Percentiles rank a stretch among this genome's conserved stretches.
These are phyloP conservation scores for sorghum (Sorghum bicolor) DNA, from an alignment of 176 grass and related monocot genomes.

Conservation along the genomic window DNA sequence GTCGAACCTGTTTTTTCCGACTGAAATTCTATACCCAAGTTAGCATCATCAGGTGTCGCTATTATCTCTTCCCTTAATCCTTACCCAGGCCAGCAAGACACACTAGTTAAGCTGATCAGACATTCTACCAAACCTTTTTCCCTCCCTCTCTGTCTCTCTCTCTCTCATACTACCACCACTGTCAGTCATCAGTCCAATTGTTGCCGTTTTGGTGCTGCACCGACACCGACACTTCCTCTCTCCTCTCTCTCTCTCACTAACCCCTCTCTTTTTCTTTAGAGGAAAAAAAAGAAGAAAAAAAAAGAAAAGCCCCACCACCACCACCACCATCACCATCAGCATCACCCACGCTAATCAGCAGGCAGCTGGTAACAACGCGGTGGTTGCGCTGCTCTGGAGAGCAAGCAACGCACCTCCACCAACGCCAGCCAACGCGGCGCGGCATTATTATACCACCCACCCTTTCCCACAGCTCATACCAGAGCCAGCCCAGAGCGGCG, in stretches of 20 bases:
- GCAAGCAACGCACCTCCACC: constrained; percentile 15
- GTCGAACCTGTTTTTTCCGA: too few species aligned
- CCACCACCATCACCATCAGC: too few species aligned
- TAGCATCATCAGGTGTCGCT: neutral
- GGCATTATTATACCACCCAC: constrained; percentile 31
- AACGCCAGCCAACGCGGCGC: neutral
- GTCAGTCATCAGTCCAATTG: neutral
- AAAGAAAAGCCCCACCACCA: neutral
- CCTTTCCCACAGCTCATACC: neutral
- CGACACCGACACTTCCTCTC: constrained; percentile 32
- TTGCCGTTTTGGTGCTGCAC: constrained; percentile 7
- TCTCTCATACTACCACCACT: neutral
- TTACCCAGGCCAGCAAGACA: neutral
- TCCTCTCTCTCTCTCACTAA: neutral
- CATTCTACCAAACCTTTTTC: constrained; percentile 7
- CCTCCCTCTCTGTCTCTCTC: neutral
- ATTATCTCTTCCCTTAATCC: neutral
- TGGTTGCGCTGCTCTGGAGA: constrained; percentile 16
- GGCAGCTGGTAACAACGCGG: constrained; percentile 4
- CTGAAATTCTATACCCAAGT: neutral
- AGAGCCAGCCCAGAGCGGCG: neutral
- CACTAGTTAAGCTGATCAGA: neutral
- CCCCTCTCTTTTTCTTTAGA: neutral
- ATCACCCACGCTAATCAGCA: neutral
- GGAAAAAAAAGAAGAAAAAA: too few species aligned